Evolutionary conservation across 1,284 basidiomycete genomes (phyloP).

Genomic region (Pascua sp.): DNA sequence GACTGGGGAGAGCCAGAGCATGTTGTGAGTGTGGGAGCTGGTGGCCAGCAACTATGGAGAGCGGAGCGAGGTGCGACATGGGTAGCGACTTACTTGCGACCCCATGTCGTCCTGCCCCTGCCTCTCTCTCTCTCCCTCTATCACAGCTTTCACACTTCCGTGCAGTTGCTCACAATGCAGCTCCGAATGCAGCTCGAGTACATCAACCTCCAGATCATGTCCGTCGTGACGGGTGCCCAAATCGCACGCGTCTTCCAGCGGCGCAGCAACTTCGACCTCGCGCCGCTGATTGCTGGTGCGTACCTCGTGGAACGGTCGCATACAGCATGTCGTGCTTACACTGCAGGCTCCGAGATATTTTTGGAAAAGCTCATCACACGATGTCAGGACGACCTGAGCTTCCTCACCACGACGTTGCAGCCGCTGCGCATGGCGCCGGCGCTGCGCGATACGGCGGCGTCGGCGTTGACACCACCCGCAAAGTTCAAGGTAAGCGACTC

Average conservation of each 20-base stretch:
- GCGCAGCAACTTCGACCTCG: slow-evolving; percentile 84
- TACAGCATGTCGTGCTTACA: background rate
- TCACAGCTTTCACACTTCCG: background rate
- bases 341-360: slow-evolving; percentile 75
- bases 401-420: slow-evolving; percentile 73
- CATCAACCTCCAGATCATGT: slow-evolving; percentile 86
- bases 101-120: no score
- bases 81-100: no score
- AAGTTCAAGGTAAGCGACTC: slow-evolving; percentile 66
- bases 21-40: slow-evolving; percentile 61
- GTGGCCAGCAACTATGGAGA: no score
- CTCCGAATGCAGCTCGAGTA: slow-evolving; percentile 90
- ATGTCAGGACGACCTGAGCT: slow-evolving; percentile 73
- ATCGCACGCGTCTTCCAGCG: slow-evolving; percentile 80
- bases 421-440: slow-evolving; percentile 70
- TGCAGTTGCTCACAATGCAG: slow-evolving; percentile 54
- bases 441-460: slow-evolving; percentile 67
- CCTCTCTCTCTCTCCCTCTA: background rate
- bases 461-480: slow-evolving; percentile 68
- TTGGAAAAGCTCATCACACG: slow-evolving; percentile 65
- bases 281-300: slow-evolving; percentile 74
- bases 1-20: slow-evolving; percentile 91
- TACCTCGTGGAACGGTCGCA: slow-evolving; percentile 1
- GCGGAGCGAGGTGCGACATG: background rate
- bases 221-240: slow-evolving; percentile 80